Evolutionary conservation across 176 grass and related monocot species (phyloP), one percentile per base, ranked within the genome.

Genomic region (Miscanthus lutarioriparius): DNA sequence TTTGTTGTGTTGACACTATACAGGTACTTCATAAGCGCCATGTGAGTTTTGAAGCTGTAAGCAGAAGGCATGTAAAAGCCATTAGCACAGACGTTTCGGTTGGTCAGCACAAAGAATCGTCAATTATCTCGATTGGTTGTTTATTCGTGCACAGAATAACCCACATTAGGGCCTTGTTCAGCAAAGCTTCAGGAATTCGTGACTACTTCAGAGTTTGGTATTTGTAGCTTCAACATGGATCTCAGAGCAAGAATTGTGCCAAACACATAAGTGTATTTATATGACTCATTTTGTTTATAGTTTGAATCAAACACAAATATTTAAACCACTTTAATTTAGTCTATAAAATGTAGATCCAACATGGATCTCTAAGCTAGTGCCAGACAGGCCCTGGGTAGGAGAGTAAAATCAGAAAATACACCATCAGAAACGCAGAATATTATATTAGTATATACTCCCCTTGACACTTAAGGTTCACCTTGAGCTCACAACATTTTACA

Each of bases 401-500:
- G 2, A 37, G 14, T 15, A 1, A 38, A 22, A 37, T 1, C 54
- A 16, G 38, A 61, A 35, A 28, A 44, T 9, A 2, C 15, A 0
- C 0, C 26, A 45, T 17, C 56, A 78, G 73, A 67, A 62, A 68
- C 15, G 23, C 66, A 79, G 3, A 83, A 27, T 49, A 23, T 67
- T 39, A 10, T 39, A 85, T 80, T 59, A 41, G 49, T 83, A 33
- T 43, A 27, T 25, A 75, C 45, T 66, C 48, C 23, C 66, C 74
- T 38, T 81, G 74, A 74, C 84, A 86, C 59, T 49, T 48, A 30
- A 12, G 30, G 69, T 87, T 75, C 69, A 79, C 69, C 35, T 74
- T 67, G 26, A 83, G 38, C 58, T 74, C 79, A 51, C 68, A 83
- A 15, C 75, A 83, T 79, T 49, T 43, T 83, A 83, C 72, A 82